Evolutionary conservation across 164 flowering plant genomes (phyloP), one percentile per base, ranked within the genome.

Genomic region (Amborella trichopoda): DNA sequence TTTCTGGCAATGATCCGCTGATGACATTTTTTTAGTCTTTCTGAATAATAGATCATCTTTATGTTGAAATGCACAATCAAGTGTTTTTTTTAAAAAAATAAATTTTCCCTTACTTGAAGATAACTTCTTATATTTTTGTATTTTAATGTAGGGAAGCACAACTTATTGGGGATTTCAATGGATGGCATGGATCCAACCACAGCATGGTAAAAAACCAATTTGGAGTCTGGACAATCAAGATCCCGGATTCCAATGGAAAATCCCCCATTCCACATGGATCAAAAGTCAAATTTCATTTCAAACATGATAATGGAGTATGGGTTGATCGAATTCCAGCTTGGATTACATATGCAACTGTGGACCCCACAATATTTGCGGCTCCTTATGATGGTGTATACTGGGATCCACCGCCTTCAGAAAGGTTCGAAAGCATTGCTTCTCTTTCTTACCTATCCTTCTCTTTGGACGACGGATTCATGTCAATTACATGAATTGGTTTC

Each of bases 321-420:
- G 75, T 84, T 42, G 99, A 91, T 63, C 68, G 99, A 20, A 80
- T 91, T 47, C 99, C 99, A 41, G 95, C 96, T 45, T 91, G 99
- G 99, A 84, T 91, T 33, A 81, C 61, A 53, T 84, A 81, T 74
- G 90, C 99, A n/a, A 80, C 78, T 43, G 84, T 70, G 24, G 99
- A 87, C 32, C 66, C 95, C 9, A 45, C 82, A 28, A 70, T 21
- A 40, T 91, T 91, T 72, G 99, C 73, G 37, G 96, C 95, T 40
- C 75, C 99, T 43, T 91, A 84, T 68, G 96, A 91, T 74, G 99
- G 99, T 48, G 74, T 87, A 1, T 70, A 81, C 55, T 91, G 96
- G 96, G 93, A 91, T 19, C 96, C 99, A 18, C 83, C 87, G 16
- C 45, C 78, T 56, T 73, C 84, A 43, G 94, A 91, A 64, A 91